Conservation (phyloP, 1,139 yeast species). For the Kodamaea arcana region DNA sequence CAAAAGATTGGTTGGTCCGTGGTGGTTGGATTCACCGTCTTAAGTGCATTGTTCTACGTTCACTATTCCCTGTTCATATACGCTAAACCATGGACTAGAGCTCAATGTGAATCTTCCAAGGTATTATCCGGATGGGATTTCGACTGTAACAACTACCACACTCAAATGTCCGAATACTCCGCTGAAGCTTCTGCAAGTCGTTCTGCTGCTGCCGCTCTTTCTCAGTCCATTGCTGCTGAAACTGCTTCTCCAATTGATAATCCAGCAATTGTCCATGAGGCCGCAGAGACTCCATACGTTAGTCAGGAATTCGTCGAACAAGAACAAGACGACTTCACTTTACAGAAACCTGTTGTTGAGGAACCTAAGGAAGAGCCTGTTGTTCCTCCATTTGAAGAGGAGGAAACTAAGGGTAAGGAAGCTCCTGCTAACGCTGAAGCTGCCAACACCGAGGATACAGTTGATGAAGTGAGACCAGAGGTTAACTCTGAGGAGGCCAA, state of each 20-base stretch:
- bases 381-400: constrained; percentile 24
- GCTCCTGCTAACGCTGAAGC: constrained; percentile 7
- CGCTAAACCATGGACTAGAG: constrained; percentile 78
- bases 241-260: constrained; percentile 15
- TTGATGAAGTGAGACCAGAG: too few species aligned
- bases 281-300: constrained; percentile 21
- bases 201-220: constrained; percentile 2
- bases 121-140: constrained; percentile 76
- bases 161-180: constrained; percentile 23
- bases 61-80: constrained; percentile 72
- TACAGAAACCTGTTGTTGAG: constrained; percentile 9
- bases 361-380: constrained; percentile 12
- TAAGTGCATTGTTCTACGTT: constrained; percentile 53
- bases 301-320: background rate
- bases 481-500: too few species aligned
- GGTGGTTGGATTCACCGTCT: constrained; percentile 45
- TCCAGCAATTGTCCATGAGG: constrained; percentile 19
- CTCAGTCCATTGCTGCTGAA: constrained; percentile 1
- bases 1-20: constrained; percentile 40
- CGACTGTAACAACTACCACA: constrained; percentile 61
- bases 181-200: constrained; percentile 1
- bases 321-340: constrained; percentile 1
- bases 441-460: too few species aligned
- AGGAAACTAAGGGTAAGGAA: constrained; percentile 11
- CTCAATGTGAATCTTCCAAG: constrained; percentile 59